Evolutionary conservation across 495 filamentous ascomycete genomes (phyloP), one percentile per base, ranked within the genome.

Genomic region (Aspergillus cavernicola): DNA sequence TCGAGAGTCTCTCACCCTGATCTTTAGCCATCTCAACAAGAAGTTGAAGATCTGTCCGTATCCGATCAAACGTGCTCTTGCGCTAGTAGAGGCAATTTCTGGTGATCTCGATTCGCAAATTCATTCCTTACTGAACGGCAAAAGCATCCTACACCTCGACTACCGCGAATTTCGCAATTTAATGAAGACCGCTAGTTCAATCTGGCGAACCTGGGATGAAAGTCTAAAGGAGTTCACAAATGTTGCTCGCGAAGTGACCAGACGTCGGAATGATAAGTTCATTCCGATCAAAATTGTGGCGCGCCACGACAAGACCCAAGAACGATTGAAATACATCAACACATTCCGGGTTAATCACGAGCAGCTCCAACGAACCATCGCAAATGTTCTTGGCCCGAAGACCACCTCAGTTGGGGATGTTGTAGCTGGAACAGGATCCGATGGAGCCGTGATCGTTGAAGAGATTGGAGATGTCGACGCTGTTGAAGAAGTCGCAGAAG

Each of bases 391-490:
- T 2, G 90, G 92, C 0, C 84, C 89, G 12, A 88, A 85, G 57
- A 70, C 51, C 16, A 63, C 67, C 24, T 66, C 67, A 18, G 68
- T 78, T 19, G 66, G 67, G 20, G 80, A 83, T 40, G 69, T 70
- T 39, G 67, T 64, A 23, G 68, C 68, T 48, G 70, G 70, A 29
- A 64, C 68, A 23, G 72, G 70, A 23, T 61, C 73, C 9, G 83
- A 85, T 49, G 84, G 84, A 5, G 80, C 80, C 35, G 81, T 86
- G 18, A 80, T 92, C 41, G 82, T 92, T 4, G 91, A 96, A 65
- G 93, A 97, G 66, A 92, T 97, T 61, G 93, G 93, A 18, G 92
- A 97, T 71, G 89, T 97, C 15, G 93, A 99, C 71, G 93, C 93
- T n/a, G 91, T 97, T 13, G 87, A 96, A 59, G 93, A 97, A 70